These are phyloP conservation scores for Furcasterigmium furcatum DNA, from an alignment of 2,329 filamentous ascomycete species.

Conservation along the genomic window DNA sequence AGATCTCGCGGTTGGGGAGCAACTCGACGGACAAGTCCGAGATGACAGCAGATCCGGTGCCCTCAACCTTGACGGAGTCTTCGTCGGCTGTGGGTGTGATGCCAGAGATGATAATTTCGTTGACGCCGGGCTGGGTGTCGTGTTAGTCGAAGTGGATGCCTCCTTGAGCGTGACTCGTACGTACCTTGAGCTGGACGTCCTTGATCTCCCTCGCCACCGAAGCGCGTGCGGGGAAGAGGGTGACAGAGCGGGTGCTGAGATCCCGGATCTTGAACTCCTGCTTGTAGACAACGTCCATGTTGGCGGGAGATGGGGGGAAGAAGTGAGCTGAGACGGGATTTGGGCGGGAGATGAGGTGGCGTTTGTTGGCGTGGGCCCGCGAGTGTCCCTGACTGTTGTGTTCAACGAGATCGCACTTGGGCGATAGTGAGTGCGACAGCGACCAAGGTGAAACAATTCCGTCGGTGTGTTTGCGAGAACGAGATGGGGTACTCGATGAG, in stretches of 20 bases:
- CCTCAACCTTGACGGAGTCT: constrained; percentile 59
- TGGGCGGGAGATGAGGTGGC: too few relatives aligned
- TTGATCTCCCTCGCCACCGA: constrained; percentile 59
- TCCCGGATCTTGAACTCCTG: constrained; percentile 54
- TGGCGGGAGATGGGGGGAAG: too few relatives aligned
- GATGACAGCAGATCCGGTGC: constrained; percentile 51
- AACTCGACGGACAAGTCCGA: constrained; percentile 61
- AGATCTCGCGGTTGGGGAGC: constrained; percentile 51
- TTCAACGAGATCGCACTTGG: too few relatives aligned
- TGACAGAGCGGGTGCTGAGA: constrained; percentile 57
- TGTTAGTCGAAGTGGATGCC: constrained; percentile 52
- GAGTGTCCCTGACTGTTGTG: too few relatives aligned
- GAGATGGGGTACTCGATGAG: too few relatives aligned
- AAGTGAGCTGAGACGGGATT: too few relatives aligned
- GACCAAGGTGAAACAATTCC: too few relatives aligned
- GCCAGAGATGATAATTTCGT: constrained; percentile 55
- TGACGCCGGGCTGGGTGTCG: constrained; percentile 51
- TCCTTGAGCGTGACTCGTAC: too few relatives aligned
- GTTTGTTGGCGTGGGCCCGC: too few relatives aligned
- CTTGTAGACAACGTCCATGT: constrained; percentile 35
- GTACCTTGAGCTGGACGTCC: constrained; percentile 45
- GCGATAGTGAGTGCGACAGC: too few relatives aligned
- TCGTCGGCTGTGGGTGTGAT: constrained; percentile 53
- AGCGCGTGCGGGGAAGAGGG: constrained; percentile 58
- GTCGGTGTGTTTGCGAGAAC: too few relatives aligned